These are phyloP conservation scores for Arthrobotrys entomopaga DNA, from an alignment of 2,329 filamentous ascomycete species.

Conservation along the genomic window DNA sequence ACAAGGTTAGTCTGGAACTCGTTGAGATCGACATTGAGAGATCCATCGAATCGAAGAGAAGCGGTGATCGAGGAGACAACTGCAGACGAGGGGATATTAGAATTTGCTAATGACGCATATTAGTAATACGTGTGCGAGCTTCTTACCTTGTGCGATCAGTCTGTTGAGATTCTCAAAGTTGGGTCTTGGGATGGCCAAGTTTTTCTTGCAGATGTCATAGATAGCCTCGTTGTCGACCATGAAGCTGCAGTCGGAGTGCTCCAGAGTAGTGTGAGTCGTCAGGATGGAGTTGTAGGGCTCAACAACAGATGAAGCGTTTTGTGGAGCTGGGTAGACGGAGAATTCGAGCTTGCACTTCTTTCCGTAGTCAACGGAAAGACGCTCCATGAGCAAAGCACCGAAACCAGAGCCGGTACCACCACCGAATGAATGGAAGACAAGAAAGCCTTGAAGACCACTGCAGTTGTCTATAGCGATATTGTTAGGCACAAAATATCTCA, in stretches of 20 bases:
- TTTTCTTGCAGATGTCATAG: constrained; percentile 98
- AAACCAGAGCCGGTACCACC: constrained; percentile 99
- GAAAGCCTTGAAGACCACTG: constrained; percentile 96
- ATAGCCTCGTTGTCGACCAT: constrained; percentile 99
- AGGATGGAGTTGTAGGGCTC: constrained; percentile 99
- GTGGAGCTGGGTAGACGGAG: constrained; percentile 97
- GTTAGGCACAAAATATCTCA: background rate
- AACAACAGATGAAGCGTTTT: constrained; percentile 95
- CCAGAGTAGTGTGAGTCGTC: constrained; percentile 97
- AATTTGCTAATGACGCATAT: background rate
- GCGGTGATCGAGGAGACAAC: constrained; percentile 98
- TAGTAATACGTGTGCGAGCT: constrained; percentile 59
- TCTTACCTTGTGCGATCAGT: constrained; percentile 87
- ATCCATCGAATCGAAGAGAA: constrained; percentile 97
- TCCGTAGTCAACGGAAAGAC: constrained; percentile 97
- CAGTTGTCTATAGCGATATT: constrained; percentile 76
- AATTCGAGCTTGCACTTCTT: constrained; percentile 99
- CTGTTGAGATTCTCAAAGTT: constrained; percentile 99
- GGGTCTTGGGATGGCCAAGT: constrained; percentile 95
- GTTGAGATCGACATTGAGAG: constrained; percentile 98
- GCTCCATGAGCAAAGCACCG: constrained; percentile 98
- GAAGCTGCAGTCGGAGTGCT: constrained; percentile 99
- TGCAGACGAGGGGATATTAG: constrained; percentile 60
- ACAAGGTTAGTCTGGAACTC: constrained; percentile 99
- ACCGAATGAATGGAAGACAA: constrained; percentile 99